Evolutionary conservation across 2,329 filamentous ascomycete species (phyloP).

Genomic region (Calonectria pauciramosa): DNA sequence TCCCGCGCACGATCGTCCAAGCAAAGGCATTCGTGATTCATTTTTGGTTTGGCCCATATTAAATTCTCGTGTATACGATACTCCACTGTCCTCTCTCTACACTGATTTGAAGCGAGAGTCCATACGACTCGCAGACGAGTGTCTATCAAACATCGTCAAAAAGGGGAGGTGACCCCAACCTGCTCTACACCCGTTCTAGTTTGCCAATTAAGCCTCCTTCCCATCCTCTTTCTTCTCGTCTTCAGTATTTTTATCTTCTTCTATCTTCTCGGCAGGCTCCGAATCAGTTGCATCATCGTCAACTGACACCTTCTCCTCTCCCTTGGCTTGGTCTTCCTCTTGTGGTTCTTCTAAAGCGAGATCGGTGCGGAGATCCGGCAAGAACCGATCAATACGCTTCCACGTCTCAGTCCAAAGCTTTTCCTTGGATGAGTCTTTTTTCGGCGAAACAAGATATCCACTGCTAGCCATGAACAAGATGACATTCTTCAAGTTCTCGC

Average conservation of each 20-base stretch:
- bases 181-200: background rate
- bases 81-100: background rate
- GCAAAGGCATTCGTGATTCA: background rate
- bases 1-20: background rate
- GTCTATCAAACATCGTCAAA: background rate
- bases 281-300: background rate
- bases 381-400: conserved; percentile 76
- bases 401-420: conserved; percentile 73
- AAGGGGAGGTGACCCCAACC: background rate
- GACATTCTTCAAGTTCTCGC: conserved; percentile 96
- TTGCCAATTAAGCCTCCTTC: background rate
- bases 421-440: conserved; percentile 66
- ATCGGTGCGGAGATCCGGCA: conserved; percentile 72
- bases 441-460: conserved; percentile 83
- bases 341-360: conserved; percentile 64
- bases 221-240: background rate
- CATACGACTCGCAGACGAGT: background rate
- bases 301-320: background rate
- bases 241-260: conserved; percentile 9
- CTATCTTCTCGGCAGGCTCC: background rate
- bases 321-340: conserved; percentile 13
- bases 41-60: background rate
- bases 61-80: background rate
- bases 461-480: conserved; percentile 94
- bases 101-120: background rate